Evolutionary conservation across 1,139 yeast species (phyloP), one percentile per base, ranked within the genome.

Genomic region (Hyphopichia fennica): DNA sequence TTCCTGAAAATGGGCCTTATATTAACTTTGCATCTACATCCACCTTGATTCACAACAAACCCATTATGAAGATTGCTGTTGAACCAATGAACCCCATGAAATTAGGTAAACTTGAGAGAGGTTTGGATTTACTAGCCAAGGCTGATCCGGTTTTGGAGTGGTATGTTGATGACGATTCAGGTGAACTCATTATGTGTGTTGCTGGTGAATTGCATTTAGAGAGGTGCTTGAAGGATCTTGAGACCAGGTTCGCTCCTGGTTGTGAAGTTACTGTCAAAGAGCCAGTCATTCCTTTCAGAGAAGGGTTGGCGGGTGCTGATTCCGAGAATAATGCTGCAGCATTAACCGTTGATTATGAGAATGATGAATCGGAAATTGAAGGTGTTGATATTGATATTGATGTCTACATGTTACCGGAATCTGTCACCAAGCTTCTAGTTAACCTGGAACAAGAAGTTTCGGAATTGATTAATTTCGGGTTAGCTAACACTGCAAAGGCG

Each of bases 131-230:
- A 44, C 72, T 95, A 37, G 83, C 93, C 43, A 84, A 83, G 51
- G 93, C 98, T 0, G 98, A 91, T 61, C 96, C 98, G 1, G 93
- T 96, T 54, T 91, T 90, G 30, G 90, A 88, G 56, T 87, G 91
- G 51, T 85, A 80, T 54, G 72, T 87, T 35, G 93, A 87, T 54
- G 96, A 88, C 51, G 78, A 73, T 43, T 83, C 86, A 10, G 98
- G 98, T 45, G 98, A 91, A 62, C 87, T 87, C 54, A 89, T 91
- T 51, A 72, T 91, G 53, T 87, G 95, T 48, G 90, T 95, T 15
- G 96, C 97, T n/a, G 98, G 98, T 41, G 97, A 91, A 61, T 73
- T 91, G 47, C 98, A 91, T 66, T 70, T 91, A 42, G 98, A 91
- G 57, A 77, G 97, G 59, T 90, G 97, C 61, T 64, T 91, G 52